Evolutionary conservation across 2,329 filamentous ascomycete species (phyloP).

Genomic region (Trichoderma semiorbis): DNA sequence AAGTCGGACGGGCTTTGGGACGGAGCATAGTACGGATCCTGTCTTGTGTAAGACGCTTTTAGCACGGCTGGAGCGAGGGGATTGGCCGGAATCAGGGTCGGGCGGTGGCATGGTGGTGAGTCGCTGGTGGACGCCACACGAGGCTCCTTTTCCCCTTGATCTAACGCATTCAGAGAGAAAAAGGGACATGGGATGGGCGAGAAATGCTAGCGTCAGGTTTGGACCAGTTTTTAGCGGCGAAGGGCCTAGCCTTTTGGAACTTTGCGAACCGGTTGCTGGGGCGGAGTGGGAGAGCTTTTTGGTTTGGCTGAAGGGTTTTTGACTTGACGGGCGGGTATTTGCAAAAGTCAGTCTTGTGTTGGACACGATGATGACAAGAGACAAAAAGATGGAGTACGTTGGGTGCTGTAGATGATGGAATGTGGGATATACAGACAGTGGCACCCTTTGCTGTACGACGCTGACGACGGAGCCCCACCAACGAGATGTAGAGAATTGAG

Average conservation of each 20-base stretch:
- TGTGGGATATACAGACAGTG: background rate
- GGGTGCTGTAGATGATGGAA: background rate
- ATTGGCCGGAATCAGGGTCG: conserved; percentile 8
- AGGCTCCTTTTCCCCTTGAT: conserved; percentile 17
- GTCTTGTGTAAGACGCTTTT: background rate
- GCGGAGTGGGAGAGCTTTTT: background rate
- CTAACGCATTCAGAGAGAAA: conserved; percentile 4
- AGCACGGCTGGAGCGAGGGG: background rate
- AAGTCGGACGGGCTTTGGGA: background rate
- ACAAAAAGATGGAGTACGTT: background rate
- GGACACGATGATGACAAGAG: background rate
- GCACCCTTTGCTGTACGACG: background rate
- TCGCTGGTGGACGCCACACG: conserved; percentile 15
- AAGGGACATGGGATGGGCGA: background rate
- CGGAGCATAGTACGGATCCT: conserved; percentile 5
- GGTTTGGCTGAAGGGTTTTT: background rate
- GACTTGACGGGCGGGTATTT: background rate
- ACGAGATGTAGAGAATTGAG: background rate
- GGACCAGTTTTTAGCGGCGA: background rate
- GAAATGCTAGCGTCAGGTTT: background rate
- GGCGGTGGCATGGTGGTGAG: conserved; percentile 11
- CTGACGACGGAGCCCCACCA: background rate
- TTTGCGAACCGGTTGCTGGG: background rate
- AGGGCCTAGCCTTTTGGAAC: background rate
- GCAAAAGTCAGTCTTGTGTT: background rate